Conservation (phyloP, 2,329 filamentous ascomycete genomes). For the Curvularia lunata region DNA sequence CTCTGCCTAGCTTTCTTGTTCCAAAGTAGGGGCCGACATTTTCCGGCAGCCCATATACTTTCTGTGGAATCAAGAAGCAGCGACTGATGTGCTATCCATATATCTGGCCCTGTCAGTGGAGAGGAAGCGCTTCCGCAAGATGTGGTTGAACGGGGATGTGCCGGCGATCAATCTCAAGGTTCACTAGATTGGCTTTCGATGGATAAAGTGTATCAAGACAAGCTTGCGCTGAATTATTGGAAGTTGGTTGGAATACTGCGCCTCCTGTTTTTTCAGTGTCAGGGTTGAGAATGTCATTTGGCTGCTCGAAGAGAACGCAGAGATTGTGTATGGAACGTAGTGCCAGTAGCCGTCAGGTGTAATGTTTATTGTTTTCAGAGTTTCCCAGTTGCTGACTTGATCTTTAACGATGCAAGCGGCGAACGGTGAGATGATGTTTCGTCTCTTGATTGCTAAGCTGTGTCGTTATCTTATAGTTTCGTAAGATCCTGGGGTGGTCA, state of each 20-base stretch:
- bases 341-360: background rate
- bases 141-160: slow-evolving; percentile 24
- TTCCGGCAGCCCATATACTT: background rate
- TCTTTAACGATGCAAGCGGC: background rate
- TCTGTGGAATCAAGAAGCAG: background rate
- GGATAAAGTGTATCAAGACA: slow-evolving; percentile 33
- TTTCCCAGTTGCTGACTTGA: background rate
- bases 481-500: background rate
- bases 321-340: background rate
- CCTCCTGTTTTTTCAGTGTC: slow-evolving; percentile 32
- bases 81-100: slow-evolving; percentile 6
- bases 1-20: background rate
- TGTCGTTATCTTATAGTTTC: background rate
- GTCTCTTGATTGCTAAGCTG: background rate
- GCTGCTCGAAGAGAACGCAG: slow-evolving; percentile 24
- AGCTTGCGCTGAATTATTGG: slow-evolving; percentile 36
- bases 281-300: slow-evolving; percentile 33
- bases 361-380: background rate
- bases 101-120: slow-evolving; percentile 34
- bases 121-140: slow-evolving; percentile 22
- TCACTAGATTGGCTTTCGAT: slow-evolving; percentile 39
- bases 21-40: background rate
- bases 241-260: slow-evolving; percentile 29
- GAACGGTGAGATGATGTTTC: background rate
- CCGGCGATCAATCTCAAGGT: slow-evolving; percentile 24